These are phyloP conservation scores for Phaseolus coccineus DNA, from an alignment of 331 rosid genomes.

Conservation along the genomic window DNA sequence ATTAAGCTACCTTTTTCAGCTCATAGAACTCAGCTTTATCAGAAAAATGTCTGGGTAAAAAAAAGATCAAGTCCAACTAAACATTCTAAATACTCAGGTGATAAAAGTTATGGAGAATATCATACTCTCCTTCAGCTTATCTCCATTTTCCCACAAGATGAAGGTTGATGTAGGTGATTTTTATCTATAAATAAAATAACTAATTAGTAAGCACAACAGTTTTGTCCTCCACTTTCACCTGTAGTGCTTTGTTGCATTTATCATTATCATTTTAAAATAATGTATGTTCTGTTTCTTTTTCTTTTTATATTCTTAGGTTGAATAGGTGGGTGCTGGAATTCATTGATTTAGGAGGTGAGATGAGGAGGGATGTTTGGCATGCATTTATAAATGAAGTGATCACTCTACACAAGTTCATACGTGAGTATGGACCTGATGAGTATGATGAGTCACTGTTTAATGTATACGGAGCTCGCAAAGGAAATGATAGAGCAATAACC, in stretches of 20 bases:
- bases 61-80: neutral
- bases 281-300: constrained; percentile 30
- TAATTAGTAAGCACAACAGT: constrained; percentile 8
- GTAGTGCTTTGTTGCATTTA: constrained; percentile 38
- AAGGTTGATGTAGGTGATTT: neutral
- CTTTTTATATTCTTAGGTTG: constrained; percentile 53
- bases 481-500: constrained; percentile 71
- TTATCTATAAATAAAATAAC: constrained; percentile 12
- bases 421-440: constrained; percentile 79
- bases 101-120: neutral
- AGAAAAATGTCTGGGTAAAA: neutral
- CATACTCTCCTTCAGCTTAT: neutral
- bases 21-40: neutral
- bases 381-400: constrained; percentile 85
- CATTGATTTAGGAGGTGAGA: constrained; percentile 97
- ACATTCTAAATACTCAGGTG: neutral
- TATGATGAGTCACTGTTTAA: constrained; percentile 66
- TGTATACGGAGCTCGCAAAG: constrained; percentile 84
- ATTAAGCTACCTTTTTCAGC: neutral
- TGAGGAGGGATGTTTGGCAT: constrained; percentile 98
- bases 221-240: neutral
- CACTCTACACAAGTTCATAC: constrained; percentile 74
- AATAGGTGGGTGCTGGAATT: constrained; percentile 86
- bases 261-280: constrained; percentile 33
- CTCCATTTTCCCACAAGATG: neutral